phyloP scores from a whole-genome alignment of 192 early-diverging fungal species.

The Allomyces macrogynus region DNA sequence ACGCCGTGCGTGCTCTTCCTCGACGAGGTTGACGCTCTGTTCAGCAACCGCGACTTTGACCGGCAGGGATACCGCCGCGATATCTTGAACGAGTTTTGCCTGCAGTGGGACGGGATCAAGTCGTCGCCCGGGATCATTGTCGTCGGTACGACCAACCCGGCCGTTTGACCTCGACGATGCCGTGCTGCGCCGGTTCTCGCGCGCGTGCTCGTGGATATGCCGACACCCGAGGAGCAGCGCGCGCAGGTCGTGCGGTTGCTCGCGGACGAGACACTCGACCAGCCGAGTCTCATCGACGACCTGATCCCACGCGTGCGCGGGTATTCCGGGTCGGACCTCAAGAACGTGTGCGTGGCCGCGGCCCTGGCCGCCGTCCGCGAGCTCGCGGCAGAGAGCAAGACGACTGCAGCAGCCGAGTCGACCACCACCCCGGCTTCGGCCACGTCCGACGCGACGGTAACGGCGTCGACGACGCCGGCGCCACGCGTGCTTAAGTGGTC shows the following conservation, averaged over 20 bases:
- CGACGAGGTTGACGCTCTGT: slow-evolving; percentile 86
- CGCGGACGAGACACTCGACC: slow-evolving; percentile 44
- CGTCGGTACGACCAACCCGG: slow-evolving; percentile 84
- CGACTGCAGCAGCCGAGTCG: too few species aligned
- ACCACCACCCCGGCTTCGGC: too few species aligned
- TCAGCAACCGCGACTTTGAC: slow-evolving; percentile 42
- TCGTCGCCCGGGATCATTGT: slow-evolving; percentile 54
- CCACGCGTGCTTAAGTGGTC: too few species aligned
- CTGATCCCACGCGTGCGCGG: slow-evolving; percentile 42
- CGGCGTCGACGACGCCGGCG: too few species aligned
- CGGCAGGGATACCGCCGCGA: slow-evolving; percentile 48
- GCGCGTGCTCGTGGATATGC: slow-evolving; percentile 83
- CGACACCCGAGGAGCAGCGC: slow-evolving; percentile 48
- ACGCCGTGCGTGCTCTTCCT: slow-evolving; percentile 89
- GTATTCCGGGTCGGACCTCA: slow-evolving; percentile 86
- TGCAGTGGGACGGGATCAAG: slow-evolving; percentile 81
- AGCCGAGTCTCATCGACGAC: slow-evolving; percentile 38
- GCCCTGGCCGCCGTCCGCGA: slow-evolving; percentile 46
- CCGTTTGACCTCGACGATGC: slow-evolving; percentile 97
- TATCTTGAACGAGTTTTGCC: slow-evolving; percentile 81
- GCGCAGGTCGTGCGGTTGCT: slow-evolving; percentile 62
- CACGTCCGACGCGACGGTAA: too few species aligned
- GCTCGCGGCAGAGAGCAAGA: slow-evolving; percentile 12
- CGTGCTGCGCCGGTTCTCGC: slow-evolving; percentile 72
- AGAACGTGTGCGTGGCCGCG: slow-evolving; percentile 81